Evolutionary conservation across 2,329 filamentous ascomycete species (phyloP).

Genomic region (Rosellinia necatrix): DNA sequence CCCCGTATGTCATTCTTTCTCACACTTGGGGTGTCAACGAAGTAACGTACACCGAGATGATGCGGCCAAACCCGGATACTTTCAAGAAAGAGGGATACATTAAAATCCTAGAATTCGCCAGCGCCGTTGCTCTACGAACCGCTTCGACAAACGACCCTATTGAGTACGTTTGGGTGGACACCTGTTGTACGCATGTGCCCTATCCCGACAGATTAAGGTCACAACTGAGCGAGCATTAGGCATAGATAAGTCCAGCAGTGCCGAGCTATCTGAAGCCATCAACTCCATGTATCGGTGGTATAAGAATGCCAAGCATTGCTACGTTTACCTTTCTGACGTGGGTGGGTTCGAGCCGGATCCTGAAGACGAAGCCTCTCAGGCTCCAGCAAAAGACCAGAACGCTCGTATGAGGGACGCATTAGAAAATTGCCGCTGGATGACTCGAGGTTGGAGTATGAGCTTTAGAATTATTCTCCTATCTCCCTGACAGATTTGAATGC

Average conservation of each 20-base stretch:
- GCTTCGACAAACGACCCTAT: not conserved
- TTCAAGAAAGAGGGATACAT: not conserved
- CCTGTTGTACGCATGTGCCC: not conserved
- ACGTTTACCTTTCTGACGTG: not conserved
- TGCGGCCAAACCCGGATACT: not conserved
- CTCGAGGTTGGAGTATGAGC: not conserved
- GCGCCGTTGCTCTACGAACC: not conserved
- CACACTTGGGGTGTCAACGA: constrained; percentile 8
- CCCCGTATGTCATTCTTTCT: not conserved
- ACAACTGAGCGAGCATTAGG: not conserved
- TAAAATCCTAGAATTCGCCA: not conserved
- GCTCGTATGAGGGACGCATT: not conserved
- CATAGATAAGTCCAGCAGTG: constrained; percentile 1
- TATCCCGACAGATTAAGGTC: not conserved
- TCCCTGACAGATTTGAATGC: not conserved
- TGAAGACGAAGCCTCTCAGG: not conserved
- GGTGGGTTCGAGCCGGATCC: not conserved
- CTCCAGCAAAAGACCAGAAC: not conserved
- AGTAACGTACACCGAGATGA: constrained; percentile 3
- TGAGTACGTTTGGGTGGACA: constrained; percentile 1
- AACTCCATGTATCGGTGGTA: constrained; percentile 6
- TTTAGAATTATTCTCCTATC: not conserved
- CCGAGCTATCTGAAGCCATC: not conserved
- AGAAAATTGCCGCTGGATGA: not conserved
- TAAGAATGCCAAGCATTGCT: constrained; percentile 6